phyloP scores from a whole-genome alignment of 352 stramenopile species.

The Pythium dissotocum region DNA sequence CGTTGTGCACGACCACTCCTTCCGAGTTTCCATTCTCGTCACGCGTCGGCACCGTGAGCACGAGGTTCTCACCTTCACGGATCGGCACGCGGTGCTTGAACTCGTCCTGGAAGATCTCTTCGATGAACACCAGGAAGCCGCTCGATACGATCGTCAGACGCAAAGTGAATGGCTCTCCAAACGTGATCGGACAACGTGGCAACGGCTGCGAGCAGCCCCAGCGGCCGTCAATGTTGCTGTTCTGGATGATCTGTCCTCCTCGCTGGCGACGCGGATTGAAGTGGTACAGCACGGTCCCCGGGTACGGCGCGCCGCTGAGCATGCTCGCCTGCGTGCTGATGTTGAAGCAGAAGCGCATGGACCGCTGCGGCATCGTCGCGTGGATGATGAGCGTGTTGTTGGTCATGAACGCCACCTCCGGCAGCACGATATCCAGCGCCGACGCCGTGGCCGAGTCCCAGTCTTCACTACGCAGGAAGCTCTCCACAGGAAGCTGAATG shows the following conservation, averaged over 20 bases:
- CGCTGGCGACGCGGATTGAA: constrained; percentile 73
- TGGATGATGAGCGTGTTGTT: constrained; percentile 88
- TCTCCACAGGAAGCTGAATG: constrained; percentile 77
- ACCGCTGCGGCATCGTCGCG: constrained; percentile 61
- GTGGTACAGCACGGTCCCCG: constrained; percentile 79
- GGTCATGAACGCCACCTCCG: constrained; percentile 74
- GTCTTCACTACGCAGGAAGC: constrained; percentile 73
- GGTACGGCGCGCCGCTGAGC: constrained; percentile 66
- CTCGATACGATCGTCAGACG: constrained; percentile 66
- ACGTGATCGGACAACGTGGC: constrained; percentile 62
- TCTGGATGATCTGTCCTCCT: constrained; percentile 72
- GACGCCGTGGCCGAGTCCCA: constrained; percentile 71
- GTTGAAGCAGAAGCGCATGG: constrained; percentile 76
- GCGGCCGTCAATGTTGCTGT: constrained; percentile 80
- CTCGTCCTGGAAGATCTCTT: constrained; percentile 83
- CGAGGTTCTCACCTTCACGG: constrained; percentile 77
- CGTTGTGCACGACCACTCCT: constrained; percentile 71
- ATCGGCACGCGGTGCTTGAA: constrained; percentile 87
- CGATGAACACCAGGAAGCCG: constrained; percentile 78
- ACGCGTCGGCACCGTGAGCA: constrained; percentile 69
- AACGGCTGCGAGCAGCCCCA: constrained; percentile 75
- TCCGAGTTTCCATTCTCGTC: constrained; percentile 79
- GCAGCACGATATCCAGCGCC: constrained; percentile 64
- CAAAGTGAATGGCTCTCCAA: constrained; percentile 78
- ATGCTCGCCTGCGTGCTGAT: constrained; percentile 73